Evolutionary conservation across 2,329 filamentous ascomycete genomes (phyloP).

Genomic region (Remersonia thermophila): DNA sequence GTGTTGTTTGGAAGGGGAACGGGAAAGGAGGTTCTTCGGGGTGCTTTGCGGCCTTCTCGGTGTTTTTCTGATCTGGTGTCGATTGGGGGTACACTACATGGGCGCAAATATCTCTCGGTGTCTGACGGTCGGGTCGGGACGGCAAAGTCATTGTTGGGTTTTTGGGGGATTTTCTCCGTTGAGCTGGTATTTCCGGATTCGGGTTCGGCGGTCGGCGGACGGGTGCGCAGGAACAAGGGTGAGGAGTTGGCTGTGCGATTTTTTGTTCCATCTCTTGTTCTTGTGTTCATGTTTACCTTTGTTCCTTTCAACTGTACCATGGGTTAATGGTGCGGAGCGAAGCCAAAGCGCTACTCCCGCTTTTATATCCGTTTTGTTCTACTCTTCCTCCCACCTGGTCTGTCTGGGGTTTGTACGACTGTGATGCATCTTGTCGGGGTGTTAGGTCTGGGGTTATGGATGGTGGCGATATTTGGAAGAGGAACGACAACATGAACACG

Average conservation of each 20-base stretch:
- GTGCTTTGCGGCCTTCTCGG: slow-evolving; percentile 11
- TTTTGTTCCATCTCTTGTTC: too few species aligned
- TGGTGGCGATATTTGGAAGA: too few species aligned
- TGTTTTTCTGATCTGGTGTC: slow-evolving; percentile 14
- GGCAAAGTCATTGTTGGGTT: slow-evolving; percentile 16
- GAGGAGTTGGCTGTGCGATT: slow-evolving; percentile 24
- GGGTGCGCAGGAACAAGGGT: slow-evolving; percentile 14
- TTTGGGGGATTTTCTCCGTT: slow-evolving; percentile 19
- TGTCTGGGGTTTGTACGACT: slow-evolving; percentile 12
- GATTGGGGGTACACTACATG: slow-evolving; percentile 19
- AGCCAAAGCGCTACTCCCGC: background rate
- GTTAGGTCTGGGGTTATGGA: too few species aligned
- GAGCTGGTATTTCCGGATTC: slow-evolving; percentile 12
- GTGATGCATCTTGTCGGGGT: too few species aligned
- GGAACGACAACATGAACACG: too few species aligned
- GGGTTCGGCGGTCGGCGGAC: background rate
- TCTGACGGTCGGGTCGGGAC: slow-evolving; percentile 8
- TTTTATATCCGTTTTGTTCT: slow-evolving; percentile 10
- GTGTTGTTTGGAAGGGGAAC: background rate
- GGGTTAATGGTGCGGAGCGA: slow-evolving; percentile 9
- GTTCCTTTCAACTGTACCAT: slow-evolving; percentile 19
- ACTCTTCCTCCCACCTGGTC: slow-evolving; percentile 7
- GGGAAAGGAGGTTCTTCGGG: background rate
- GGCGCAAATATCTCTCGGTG: slow-evolving; percentile 21
- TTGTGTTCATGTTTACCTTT: too few species aligned